Percentiles rank a stretch among this genome's conserved stretches.
Evolutionary conservation across 805 yeast genomes (phyloP).

Genomic region (Pichia insulana): DNA sequence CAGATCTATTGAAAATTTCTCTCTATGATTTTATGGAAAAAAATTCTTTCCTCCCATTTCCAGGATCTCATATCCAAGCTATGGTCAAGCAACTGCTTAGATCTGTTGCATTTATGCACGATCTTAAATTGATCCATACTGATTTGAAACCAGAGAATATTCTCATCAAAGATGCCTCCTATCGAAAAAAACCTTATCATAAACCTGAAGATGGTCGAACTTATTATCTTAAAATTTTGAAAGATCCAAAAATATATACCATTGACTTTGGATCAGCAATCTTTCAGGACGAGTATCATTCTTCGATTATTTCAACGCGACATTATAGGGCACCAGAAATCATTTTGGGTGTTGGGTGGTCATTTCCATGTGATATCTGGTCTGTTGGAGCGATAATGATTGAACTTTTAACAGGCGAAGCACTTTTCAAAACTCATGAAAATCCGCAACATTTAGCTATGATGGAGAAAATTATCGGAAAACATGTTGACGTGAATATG

Average conservation of each 20-base stretch:
- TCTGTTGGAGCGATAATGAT: slow-evolving; percentile 89
- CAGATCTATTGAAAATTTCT: slow-evolving; percentile 77
- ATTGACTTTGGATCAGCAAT: slow-evolving; percentile 98
- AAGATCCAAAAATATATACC: slow-evolving; percentile 74
- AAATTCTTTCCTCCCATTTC: slow-evolving; percentile 82
- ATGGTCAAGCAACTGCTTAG: slow-evolving; percentile 78
- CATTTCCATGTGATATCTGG: slow-evolving; percentile 96
- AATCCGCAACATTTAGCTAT: slow-evolving; percentile 89
- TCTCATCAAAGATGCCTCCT: slow-evolving; percentile 50
- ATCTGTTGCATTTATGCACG: slow-evolving; percentile 84
- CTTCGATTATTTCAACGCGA: slow-evolving; percentile 84
- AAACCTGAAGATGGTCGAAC: slow-evolving; percentile 11
- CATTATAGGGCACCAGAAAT: slow-evolving; percentile 98
- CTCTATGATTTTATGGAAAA: slow-evolving; percentile 84
- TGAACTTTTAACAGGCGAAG: slow-evolving; percentile 89
- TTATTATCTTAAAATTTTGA: slow-evolving; percentile 38
- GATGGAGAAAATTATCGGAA: slow-evolving; percentile 76
- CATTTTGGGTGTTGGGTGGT: slow-evolving; percentile 92
- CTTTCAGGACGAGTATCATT: slow-evolving; percentile 88
- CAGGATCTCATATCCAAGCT: slow-evolving; percentile 87
- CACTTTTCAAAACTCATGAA: slow-evolving; percentile 90
- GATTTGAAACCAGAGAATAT: slow-evolving; percentile 96
- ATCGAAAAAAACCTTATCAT: slow-evolving; percentile 29
- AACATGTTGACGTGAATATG: slow-evolving; percentile 34
- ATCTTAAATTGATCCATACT: slow-evolving; percentile 83